phyloP scores from a whole-genome alignment of 2,329 filamentous ascomycete species.

The Ceratocystis papillata region DNA sequence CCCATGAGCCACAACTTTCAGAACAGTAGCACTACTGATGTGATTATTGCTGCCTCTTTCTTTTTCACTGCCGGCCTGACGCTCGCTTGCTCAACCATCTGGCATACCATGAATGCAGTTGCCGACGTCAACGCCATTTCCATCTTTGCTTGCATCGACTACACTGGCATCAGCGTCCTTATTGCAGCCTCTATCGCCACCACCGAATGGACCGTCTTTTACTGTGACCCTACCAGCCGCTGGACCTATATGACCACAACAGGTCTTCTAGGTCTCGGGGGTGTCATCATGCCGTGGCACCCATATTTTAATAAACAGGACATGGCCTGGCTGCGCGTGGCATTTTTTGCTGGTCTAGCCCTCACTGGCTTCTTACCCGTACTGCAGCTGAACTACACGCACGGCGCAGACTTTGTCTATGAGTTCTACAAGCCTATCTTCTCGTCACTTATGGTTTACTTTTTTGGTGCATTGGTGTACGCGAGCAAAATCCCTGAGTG shows the following conservation, averaged over 20 bases:
- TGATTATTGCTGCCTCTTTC: slow-evolving; percentile 85
- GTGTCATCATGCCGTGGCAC: slow-evolving; percentile 90
- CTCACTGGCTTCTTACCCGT: slow-evolving; percentile 83
- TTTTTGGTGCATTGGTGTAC: slow-evolving; percentile 75
- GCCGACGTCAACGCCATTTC: slow-evolving; percentile 82
- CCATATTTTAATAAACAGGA: slow-evolving; percentile 85
- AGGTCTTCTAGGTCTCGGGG: slow-evolving; percentile 67
- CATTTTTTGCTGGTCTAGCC: slow-evolving; percentile 80
- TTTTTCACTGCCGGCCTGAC: slow-evolving; percentile 95
- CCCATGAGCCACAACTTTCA: slow-evolving; percentile 78
- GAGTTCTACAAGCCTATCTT: slow-evolving; percentile 81
- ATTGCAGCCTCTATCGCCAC: slow-evolving; percentile 96
- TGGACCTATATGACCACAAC: slow-evolving; percentile 80
- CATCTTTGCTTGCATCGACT: slow-evolving; percentile 94
- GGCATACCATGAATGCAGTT: slow-evolving; percentile 98
- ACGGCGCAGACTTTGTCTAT: slow-evolving; percentile 68
- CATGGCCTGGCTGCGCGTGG: slow-evolving; percentile 85
- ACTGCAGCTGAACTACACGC: slow-evolving; percentile 66
- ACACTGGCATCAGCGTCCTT: slow-evolving; percentile 90
- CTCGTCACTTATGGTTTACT: slow-evolving; percentile 79
- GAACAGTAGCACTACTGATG: slow-evolving; percentile 73
- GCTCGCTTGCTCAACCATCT: slow-evolving; percentile 85
- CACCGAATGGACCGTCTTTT: slow-evolving; percentile 96
- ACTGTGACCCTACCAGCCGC: slow-evolving; percentile 82
- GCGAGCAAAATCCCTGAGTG: slow-evolving; percentile 86